These are phyloP conservation scores for Coemansia aciculifera DNA, from an alignment of 192 early-diverging fungal genomes.

Conservation along the genomic window DNA sequence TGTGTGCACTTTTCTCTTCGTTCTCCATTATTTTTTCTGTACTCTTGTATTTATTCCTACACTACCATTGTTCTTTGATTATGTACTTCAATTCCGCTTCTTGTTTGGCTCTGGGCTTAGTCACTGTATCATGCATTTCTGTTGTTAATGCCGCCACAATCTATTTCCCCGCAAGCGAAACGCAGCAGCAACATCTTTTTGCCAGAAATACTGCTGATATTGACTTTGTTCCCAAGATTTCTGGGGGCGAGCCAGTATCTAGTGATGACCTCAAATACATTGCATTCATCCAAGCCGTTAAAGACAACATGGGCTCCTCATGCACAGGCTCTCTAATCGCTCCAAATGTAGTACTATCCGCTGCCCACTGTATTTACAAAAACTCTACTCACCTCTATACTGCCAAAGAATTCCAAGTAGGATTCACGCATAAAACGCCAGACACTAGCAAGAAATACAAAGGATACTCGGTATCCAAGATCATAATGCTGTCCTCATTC, in stretches of 20 bases:
- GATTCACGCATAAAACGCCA: slow-evolving; percentile 24
- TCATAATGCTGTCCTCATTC: slow-evolving; percentile 18
- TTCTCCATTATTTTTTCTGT: neutral
- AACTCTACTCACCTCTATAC: neutral
- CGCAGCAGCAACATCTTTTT: neutral
- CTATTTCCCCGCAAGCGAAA: neutral
- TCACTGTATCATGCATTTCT: neutral
- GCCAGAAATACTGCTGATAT: neutral
- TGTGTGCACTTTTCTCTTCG: neutral
- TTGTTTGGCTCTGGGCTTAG: neutral
- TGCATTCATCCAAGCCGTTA: slow-evolving; percentile 21
- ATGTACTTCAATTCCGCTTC: neutral
- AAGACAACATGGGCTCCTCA: neutral
- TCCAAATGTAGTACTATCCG: slow-evolving; percentile 46
- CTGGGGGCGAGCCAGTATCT: slow-evolving; percentile 29
- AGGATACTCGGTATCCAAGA: slow-evolving; percentile 20
- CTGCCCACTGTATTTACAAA: slow-evolving; percentile 42
- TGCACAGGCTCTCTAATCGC: slow-evolving; percentile 52
- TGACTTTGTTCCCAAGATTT: slow-evolving; percentile 18
- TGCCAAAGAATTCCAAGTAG: slow-evolving; percentile 11
- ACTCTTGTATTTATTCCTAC: neutral
- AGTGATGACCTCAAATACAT: slow-evolving; percentile 22
- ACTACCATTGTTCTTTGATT: neutral
- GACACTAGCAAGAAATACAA: neutral
- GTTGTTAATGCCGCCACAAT: neutral